phyloP scores from a whole-genome alignment of 345 rosid genomes.

The Eucalyptus caleyi region DNA sequence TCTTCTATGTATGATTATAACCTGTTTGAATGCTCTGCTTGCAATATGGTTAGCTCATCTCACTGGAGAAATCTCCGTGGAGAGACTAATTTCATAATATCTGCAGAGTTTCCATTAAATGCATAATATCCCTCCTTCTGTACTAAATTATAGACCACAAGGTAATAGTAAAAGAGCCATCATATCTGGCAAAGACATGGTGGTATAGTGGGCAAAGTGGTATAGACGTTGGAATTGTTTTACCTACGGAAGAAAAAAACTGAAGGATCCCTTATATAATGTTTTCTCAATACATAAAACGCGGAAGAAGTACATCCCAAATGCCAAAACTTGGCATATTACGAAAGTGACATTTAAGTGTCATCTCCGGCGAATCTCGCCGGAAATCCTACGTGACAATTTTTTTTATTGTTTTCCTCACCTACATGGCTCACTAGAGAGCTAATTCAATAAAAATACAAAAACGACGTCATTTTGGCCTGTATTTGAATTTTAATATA shows the following conservation, averaged over 20 bases:
- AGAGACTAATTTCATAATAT: background rate
- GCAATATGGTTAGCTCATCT: background rate
- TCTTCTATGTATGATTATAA: background rate
- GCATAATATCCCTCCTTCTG: background rate
- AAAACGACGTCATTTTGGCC: too few species aligned
- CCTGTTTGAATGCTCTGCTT: background rate
- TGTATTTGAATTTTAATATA: too few species aligned
- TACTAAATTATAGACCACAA: background rate
- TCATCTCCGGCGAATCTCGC: too few species aligned
- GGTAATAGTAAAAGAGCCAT: background rate
- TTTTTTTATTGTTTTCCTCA: too few species aligned
- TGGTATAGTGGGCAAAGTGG: background rate
- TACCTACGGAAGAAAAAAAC: background rate
- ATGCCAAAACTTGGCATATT: too few species aligned
- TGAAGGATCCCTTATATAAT: background rate
- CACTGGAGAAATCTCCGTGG: background rate
- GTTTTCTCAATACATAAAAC: background rate
- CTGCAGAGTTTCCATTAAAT: background rate
- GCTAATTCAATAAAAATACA: accelerated
- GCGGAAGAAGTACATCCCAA: accelerated
- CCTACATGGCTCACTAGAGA: too few species aligned
- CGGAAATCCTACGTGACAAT: accelerated
- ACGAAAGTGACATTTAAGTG: too few species aligned
- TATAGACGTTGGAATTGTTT: background rate
- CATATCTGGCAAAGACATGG: background rate